Evolutionary conservation across 306 rosid genomes (phyloP).

Genomic region (Inga leiocalycina): DNA sequence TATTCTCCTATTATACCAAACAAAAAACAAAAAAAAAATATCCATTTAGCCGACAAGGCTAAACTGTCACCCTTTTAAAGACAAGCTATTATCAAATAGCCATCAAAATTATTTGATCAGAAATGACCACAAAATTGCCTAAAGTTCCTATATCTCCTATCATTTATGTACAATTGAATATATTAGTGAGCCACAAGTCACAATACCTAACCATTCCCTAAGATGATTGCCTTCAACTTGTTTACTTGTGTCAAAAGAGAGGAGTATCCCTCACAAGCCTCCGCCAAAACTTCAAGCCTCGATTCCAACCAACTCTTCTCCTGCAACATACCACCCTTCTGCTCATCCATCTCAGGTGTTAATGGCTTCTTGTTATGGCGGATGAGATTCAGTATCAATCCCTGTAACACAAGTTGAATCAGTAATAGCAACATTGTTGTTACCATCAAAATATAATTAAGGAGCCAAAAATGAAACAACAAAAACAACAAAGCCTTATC

Average conservation of each 20-base stretch:
- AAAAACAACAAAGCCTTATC: too few species aligned
- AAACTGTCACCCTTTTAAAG: not conserved
- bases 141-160: not conserved
- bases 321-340: conserved; percentile 24
- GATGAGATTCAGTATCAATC: conserved; percentile 71
- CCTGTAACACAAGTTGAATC: conserved; percentile 51
- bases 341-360: conserved; percentile 17
- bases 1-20: not conserved
- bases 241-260: conserved; percentile 59
- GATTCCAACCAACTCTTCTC: conserved; percentile 46
- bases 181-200: conserved; percentile 17
- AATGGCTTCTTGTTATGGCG: conserved; percentile 46
- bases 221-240: conserved; percentile 50
- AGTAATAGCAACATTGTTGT: conserved; percentile 6
- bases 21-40: not conserved
- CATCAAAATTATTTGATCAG: conserved; percentile 1
- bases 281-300: conserved; percentile 59
- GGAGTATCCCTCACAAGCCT: conserved; percentile 83
- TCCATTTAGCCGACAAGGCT: not conserved
- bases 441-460: conserved; percentile 11
- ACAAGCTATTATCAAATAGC: not conserved
- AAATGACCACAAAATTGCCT: not conserved
- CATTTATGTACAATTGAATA: conserved; percentile 20
- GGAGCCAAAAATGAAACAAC: not conserved
- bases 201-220: conserved; percentile 23